A percentile compares a stretch with the other conserved stretches of the same genome.
phyloP scores from a whole-genome alignment of 495 filamentous ascomycete genomes.

The Penicillium alfredii region DNA sequence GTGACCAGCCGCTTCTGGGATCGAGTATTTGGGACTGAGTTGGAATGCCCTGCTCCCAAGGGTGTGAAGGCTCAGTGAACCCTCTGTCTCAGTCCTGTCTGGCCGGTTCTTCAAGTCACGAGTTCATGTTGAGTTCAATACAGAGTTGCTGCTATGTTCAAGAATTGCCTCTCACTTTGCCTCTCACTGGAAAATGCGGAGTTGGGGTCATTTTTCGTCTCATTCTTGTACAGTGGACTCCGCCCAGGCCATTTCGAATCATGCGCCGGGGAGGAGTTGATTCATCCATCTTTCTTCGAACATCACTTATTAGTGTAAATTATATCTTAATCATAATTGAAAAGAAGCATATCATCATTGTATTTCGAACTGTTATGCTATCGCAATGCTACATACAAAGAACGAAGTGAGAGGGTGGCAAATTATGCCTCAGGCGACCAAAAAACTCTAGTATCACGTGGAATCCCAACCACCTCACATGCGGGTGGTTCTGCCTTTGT shows the following conservation, averaged over 20 bases:
- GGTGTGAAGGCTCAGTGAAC: slow-evolving; percentile 52
- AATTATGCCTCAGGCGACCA: neutral
- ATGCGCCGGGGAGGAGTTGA: slow-evolving; percentile 2
- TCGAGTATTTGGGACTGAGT: slow-evolving; percentile 79
- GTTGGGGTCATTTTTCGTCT: slow-evolving; percentile 13
- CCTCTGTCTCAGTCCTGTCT: neutral
- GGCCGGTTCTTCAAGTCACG: slow-evolving; percentile 17
- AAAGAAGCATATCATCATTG: too few species aligned
- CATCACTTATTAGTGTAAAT: slow-evolving; percentile 29
- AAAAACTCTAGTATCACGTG: neutral
- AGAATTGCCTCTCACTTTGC: slow-evolving; percentile 11
- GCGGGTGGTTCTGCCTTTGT: too few species aligned
- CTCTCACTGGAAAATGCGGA: slow-evolving; percentile 13
- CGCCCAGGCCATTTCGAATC: neutral
- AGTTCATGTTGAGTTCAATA: slow-evolving; percentile 15
- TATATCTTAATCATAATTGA: slow-evolving; percentile 34
- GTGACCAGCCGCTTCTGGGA: slow-evolving; percentile 99
- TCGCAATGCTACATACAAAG: too few species aligned
- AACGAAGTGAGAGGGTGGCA: too few species aligned
- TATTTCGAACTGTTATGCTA: too few species aligned
- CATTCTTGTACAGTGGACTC: slow-evolving; percentile 19
- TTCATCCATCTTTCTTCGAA: slow-evolving; percentile 3
- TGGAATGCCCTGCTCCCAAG: slow-evolving; percentile 44
- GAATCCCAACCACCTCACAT: too few species aligned
- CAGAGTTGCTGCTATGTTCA: too few species aligned